Conservation (phyloP, 2,329 filamentous ascomycete genomes). For the Septoria linicola region DNA sequence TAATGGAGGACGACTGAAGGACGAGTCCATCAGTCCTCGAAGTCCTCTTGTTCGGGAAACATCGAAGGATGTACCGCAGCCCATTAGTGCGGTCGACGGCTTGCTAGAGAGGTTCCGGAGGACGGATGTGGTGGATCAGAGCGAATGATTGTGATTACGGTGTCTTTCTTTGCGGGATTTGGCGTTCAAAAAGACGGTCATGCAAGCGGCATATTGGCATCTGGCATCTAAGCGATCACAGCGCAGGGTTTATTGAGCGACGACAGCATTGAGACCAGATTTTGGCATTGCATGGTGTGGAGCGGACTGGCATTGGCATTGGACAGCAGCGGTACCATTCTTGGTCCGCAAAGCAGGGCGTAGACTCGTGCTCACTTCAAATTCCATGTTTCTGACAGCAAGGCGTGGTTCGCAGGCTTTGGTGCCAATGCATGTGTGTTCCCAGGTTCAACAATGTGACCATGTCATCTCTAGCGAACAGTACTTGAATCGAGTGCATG, state of each 20-base stretch:
- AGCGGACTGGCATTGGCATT: too few relatives aligned
- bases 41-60: slow-evolving; percentile 16
- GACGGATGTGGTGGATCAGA: slow-evolving; percentile 23
- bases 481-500: too few relatives aligned
- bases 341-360: too few relatives aligned
- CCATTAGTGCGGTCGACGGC: slow-evolving; percentile 15
- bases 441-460: too few relatives aligned
- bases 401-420: too few relatives aligned
- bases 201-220: neutral
- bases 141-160: slow-evolving; percentile 5
- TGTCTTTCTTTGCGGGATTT: neutral
- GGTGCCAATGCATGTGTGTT: too few relatives aligned
- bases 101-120: slow-evolving; percentile 21
- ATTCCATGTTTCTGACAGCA: too few relatives aligned
- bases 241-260: slow-evolving; percentile 4
- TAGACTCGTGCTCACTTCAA: too few relatives aligned
- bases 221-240: slow-evolving; percentile 2
- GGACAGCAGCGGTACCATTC: too few relatives aligned
- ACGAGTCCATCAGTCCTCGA: slow-evolving; percentile 20
- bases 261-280: slow-evolving; percentile 2
- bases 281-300: neutral
- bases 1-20: slow-evolving; percentile 4
- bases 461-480: too few relatives aligned
- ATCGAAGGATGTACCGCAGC: neutral
- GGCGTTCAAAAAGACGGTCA: neutral